A percentile compares a stretch with the other conserved stretches of the same genome.
Conservation (phyloP, 2,329 filamentous ascomycete genomes). For the Sarocladiaceae sp. region DNA sequence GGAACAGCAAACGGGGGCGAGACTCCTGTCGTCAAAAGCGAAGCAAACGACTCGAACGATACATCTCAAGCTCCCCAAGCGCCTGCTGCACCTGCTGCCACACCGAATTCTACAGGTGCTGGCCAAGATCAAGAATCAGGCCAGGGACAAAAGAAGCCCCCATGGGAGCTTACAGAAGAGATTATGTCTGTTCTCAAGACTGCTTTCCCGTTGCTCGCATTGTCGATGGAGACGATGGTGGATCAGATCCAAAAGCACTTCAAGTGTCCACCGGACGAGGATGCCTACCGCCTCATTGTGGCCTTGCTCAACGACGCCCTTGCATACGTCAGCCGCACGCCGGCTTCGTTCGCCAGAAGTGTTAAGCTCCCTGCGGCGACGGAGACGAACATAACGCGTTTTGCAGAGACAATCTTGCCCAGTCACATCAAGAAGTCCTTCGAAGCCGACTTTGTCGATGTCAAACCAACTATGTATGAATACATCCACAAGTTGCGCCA, state of each 20-base stretch:
- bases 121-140: constrained; percentile 16
- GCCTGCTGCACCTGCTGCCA: constrained; percentile 17
- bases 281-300: constrained; percentile 96
- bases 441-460: constrained; percentile 91
- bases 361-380: constrained; percentile 87
- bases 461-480: constrained; percentile 96
- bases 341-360: constrained; percentile 80
- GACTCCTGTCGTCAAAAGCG: constrained; percentile 2
- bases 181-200: constrained; percentile 95
- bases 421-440: constrained; percentile 94
- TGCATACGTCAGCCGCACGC: constrained; percentile 85
- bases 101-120: constrained; percentile 22
- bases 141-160: constrained; percentile 59
- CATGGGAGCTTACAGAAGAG: constrained; percentile 96
- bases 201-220: constrained; percentile 87
- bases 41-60: neutral
- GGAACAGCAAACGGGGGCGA: constrained; percentile 20
- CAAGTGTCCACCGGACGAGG: constrained; percentile 97
- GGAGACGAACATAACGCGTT: constrained; percentile 93
- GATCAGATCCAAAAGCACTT: constrained; percentile 99
- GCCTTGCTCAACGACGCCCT: constrained; percentile 93
- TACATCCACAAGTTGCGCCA: constrained; percentile 96
- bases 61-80: constrained; percentile 11
- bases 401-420: constrained; percentile 93
- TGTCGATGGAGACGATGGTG: constrained; percentile 99